Base-by-base conservation (phyloP, 225 moss, liverwort and hornwort species). In the Asterella californica region DNA sequence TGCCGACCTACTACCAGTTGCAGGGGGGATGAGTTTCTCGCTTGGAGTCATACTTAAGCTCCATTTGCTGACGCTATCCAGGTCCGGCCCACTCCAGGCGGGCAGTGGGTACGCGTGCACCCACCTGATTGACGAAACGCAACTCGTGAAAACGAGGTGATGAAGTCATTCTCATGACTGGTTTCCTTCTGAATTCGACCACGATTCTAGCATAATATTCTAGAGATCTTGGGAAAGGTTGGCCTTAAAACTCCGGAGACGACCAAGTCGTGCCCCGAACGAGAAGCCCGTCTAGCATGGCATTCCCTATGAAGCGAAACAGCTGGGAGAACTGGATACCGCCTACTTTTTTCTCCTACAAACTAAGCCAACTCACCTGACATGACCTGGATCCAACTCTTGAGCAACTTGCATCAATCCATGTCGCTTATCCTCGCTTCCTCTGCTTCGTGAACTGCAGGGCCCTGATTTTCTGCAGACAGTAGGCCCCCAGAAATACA, bases 21-120 rank as follows among this genome's bases (percentile, higher is more conserved):
- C 50, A 74, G 47, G 53, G 73, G 49, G 15, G 15, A 22, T 12
- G 50, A 29, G 21, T 70, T 30, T 19, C 32, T 74, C 52, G 73
- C 50, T 32, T 9, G 5, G 17, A 72, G 25, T 53, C 50, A 29
- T 74, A 74, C 73, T 74, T 74, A 74, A 74, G 30, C 73, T 30
- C 27, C 73, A 33, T 12, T n/a, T 21, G 33, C 34, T 67, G 18
- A 34, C 3, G 17, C 67, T 15, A 14, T 12, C 67, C 73, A 50
- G 53, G 32, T 30, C 73, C 49, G 17, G 73, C 15, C 29, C 29
- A 50, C 50, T 24, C n/a, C 17, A 0, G 45, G 18, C 70, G 4
- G 47, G 10, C 25, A 21, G 8, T 52, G n/a, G 25, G 10, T n/a
- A 12, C 48, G 4, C 32, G 17, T n/a, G 37, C 42, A 38, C 21